Conservation (phyloP, 176 grass and related monocot genomes). For the Oryza meridionalis region DNA sequence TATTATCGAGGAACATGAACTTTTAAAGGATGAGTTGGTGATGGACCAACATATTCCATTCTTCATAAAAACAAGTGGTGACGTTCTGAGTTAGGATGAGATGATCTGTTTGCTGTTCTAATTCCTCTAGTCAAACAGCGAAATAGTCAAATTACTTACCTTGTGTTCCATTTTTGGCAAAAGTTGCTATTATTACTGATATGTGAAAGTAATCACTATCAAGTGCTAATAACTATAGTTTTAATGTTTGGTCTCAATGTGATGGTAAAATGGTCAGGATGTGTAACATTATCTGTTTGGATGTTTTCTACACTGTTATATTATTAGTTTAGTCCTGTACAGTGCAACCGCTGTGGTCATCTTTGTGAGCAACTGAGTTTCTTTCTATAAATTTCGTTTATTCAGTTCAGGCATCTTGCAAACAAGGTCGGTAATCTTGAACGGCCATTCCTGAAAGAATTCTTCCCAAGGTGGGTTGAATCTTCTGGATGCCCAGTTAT, state of each 20-base stretch:
- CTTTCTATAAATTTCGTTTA: conserved; percentile 44
- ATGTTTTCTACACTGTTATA: conserved; percentile 21
- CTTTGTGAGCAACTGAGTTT: background rate
- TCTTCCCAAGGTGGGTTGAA: conserved; percentile 95
- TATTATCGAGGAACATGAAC: too few relatives aligned
- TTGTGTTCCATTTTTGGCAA: background rate
- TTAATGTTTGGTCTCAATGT: conserved; percentile 20
- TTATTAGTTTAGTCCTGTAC: background rate
- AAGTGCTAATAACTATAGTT: conserved; percentile 26
- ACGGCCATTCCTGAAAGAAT: conserved; percentile 98
- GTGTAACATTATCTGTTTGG: background rate
- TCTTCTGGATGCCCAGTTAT: conserved; percentile 89
- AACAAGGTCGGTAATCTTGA: conserved; percentile 97
- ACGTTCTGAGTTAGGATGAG: too few relatives aligned
- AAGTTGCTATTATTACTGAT: conserved; percentile 16
- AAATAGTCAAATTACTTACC: background rate
- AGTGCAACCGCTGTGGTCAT: background rate
- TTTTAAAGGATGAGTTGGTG: too few relatives aligned
- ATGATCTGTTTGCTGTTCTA: too few relatives aligned
- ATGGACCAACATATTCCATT: too few relatives aligned
- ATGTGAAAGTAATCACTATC: conserved; percentile 2
- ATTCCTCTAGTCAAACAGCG: too few relatives aligned
- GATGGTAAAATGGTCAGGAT: background rate
- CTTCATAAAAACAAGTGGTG: too few relatives aligned
- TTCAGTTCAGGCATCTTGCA: conserved; percentile 98